Evolutionary conservation across 768 basidiomycete genomes (phyloP), one percentile per base, ranked within the genome.

Genomic region (Rhizopogon sp.): DNA sequence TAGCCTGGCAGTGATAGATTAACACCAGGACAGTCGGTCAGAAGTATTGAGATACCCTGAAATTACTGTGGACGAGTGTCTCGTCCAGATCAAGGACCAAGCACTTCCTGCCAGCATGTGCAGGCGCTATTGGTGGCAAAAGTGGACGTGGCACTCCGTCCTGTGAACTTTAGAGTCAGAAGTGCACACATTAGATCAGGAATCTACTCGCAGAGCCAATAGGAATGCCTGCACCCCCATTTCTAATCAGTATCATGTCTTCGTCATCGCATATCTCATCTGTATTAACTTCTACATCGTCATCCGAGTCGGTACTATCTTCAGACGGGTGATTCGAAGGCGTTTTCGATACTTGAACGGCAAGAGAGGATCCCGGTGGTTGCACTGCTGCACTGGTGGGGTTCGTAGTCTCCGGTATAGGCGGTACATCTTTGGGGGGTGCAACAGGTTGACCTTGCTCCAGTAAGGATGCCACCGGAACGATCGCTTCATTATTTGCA

Each of bases 1-100:
- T 88, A 50, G 92, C 87, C 93, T 97, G 31, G 11, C 9, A 37
- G n/a, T 33, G n/a, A 22, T 22, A 40, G 45, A 10, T 44, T 9
- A 14, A 13, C 8, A 17, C 6, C 52, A 29, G 20, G 17, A 13
- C 17, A 31, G 9, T 13, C 9, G 14, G 9, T 14, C 31, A 42
- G 31, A 43, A 35, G 28, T 29, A 42, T 6, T 20, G 28, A 55
- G 76, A 43, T 55, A 93, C 93, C 83, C 93, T 95, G 81, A 97
- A 95, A 66, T 89, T 92, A 67, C 88, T 90, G 72, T 96, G 94
- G 11, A 96, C 83, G 14, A 97, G 76, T 2, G 93, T 97, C 72
- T 97, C 94, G 64, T 96, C 94, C 14, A 97, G 77, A 72, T 97
- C 93, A 16, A 96, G 80, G 20, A 96, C 92, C 10, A 95, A 78